Base-by-base conservation (phyloP, 129 eudicot genomes). In the Erigeron canadensis region DNA sequence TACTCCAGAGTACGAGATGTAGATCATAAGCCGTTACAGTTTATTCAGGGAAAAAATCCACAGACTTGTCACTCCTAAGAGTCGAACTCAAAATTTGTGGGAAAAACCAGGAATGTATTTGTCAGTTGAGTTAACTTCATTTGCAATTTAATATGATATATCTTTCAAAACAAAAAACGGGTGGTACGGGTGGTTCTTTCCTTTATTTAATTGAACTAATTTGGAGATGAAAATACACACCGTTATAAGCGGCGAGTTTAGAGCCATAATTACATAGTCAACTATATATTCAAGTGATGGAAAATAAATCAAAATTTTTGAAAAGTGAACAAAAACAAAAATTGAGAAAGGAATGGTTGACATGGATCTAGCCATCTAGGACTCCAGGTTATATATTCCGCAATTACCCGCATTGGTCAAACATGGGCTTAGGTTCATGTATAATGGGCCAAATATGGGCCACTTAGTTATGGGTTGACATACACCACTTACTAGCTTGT, bases 211-310 rank as follows among this genome's bases (percentile, higher is more conserved):
- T 2, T 34, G 1, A 10, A 38, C 8, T 19, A 37, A 63, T 34
- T 47, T 50, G 15, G 3, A 63, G 64, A 53, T 39, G 51, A 37
- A 56, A 63, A 62, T 17, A 47, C 19, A 60, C 76, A 22, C 71
- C 81, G 71, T 69, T 50, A 61, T n/a, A 28, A 21, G 76, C 81
- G 81, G 65, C 76, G 76, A 77, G 41, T 42, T 69, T 69, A 5
- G 38, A 64, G 81, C 76, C 44, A 22, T 74, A 51, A 2, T 61
- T 58, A 59, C 22, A 69, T 59, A n/a, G n/a, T n/a, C n/a, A n/a
- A n/a, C n/a, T n/a, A n/a, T n/a, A 10, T 63, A 69, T 48, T 34
- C 59, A 75, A 19, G 63, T 10, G 17, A 34, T 17, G 51, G 12
- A 48, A 63, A 47, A 12, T 0, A 54, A 13, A 63, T 38, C 22